A percentile compares a stretch with the other conserved stretches of the same genome.
These are phyloP conservation scores for Dichotomocladium elegans DNA, from an alignment of 371 early-diverging fungal genomes.

Conservation along the genomic window DNA sequence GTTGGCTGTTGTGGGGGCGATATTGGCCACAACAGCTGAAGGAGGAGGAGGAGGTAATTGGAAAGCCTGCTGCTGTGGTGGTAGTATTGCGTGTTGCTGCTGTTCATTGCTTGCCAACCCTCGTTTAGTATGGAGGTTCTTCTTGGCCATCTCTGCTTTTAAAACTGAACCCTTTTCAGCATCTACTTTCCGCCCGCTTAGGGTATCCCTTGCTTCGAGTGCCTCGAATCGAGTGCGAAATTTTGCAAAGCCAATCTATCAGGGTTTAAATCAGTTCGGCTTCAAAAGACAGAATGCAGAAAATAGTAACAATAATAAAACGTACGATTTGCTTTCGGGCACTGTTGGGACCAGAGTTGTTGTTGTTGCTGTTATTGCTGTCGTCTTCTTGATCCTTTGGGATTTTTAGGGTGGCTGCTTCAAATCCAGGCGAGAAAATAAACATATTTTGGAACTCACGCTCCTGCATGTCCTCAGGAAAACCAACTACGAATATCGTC, in stretches of 20 bases:
- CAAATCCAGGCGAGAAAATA: slow-evolving; percentile 89
- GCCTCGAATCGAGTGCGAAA: slow-evolving; percentile 83
- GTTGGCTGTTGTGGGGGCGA: neutral
- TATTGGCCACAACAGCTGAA: neutral
- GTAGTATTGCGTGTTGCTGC: no score
- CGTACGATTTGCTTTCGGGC: slow-evolving; percentile 15
- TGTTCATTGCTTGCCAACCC: neutral
- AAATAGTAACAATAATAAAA: no score
- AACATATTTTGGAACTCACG: slow-evolving; percentile 97
- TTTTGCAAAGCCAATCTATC: slow-evolving; percentile 88
- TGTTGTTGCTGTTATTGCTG: neutral
- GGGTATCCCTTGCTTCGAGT: slow-evolving; percentile 74
- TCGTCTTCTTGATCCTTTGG: slow-evolving; percentile 52
- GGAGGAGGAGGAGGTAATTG: neutral
- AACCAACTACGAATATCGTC: slow-evolving; percentile 94
- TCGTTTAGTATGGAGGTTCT: slow-evolving; percentile 40
- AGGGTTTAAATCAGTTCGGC: neutral
- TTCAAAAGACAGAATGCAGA: no score
- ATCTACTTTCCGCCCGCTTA: slow-evolving; percentile 86
- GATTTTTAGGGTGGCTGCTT: slow-evolving; percentile 85
- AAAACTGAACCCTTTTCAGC: slow-evolving; percentile 49
- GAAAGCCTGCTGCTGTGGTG: neutral
- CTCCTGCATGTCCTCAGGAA: slow-evolving; percentile 94
- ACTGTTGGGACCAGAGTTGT: slow-evolving; percentile 1
- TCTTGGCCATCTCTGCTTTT: slow-evolving; percentile 44